These are phyloP conservation scores for Mucor piriformis DNA, from an alignment of 371 early-diverging fungal species.

Conservation along the genomic window DNA sequence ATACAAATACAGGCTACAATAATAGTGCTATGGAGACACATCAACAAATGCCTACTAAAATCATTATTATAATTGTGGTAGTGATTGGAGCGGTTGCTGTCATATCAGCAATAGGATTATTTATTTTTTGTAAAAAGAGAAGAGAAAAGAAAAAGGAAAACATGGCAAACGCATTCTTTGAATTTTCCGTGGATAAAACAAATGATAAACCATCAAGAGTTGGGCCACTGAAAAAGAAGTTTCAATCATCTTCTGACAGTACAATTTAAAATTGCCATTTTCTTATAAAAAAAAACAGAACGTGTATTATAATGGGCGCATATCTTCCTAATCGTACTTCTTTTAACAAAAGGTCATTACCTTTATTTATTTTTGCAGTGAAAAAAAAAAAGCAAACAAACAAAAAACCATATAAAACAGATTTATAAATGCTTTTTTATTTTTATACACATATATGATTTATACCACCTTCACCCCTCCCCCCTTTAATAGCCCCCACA, in stretches of 20 bases:
- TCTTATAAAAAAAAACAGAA: neutral
- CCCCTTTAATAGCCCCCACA: no score
- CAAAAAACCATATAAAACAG: no score
- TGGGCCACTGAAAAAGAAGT: constrained; percentile 21
- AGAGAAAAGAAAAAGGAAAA: constrained; percentile 35
- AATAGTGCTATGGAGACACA: constrained; percentile 1
- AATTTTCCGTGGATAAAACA: constrained; percentile 32
- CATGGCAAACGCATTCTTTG: constrained; percentile 39
- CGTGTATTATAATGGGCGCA: no score
- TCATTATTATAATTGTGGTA: constrained; percentile 22
- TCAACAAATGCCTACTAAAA: constrained; percentile 3
- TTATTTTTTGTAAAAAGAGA: constrained; percentile 25
- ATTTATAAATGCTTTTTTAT: no score
- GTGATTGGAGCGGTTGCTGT: constrained; percentile 23
- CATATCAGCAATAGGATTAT: constrained; percentile 21
- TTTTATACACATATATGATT: no score
- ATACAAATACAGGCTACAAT: constrained; percentile 7
- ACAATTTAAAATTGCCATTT: constrained; percentile 4
- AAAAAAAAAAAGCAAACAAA: no score
- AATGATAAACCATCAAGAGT: constrained; percentile 20
- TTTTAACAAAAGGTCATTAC: no score
- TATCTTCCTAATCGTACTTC: no score
- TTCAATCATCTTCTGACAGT: constrained; percentile 11
- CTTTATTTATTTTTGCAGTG: no score
- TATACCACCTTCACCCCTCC: no score